phyloP scores from a whole-genome alignment of 352 stramenopile genomes.

The Pythium rhizo-oryzae region DNA sequence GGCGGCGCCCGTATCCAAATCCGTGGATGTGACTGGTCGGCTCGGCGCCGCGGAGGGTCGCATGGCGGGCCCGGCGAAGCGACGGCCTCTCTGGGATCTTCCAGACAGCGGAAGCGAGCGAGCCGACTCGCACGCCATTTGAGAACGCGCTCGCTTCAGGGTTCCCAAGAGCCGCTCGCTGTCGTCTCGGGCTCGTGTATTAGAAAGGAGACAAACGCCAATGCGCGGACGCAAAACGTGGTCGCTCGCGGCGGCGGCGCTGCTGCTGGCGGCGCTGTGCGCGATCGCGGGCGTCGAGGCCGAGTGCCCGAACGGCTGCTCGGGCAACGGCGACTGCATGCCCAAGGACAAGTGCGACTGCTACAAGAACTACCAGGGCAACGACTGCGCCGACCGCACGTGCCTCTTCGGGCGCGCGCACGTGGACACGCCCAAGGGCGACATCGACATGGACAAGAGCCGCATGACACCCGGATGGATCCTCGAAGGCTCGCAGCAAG shows the following conservation, averaged over 20 bases:
- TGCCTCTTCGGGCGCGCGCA: constrained; percentile 89
- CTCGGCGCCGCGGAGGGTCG: no score
- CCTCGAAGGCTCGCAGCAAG: constrained; percentile 73
- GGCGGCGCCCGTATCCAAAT: no score
- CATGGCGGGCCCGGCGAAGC: no score
- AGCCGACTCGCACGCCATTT: not conserved
- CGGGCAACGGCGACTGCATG: constrained; percentile 78
- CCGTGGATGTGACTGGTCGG: no score
- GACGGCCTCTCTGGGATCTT: no score
- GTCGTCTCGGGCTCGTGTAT: not conserved
- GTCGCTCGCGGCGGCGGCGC: constrained; percentile 3
- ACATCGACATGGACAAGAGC: constrained; percentile 89
- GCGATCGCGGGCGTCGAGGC: constrained; percentile 29
- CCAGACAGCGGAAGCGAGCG: no score
- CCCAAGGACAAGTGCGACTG: constrained; percentile 83
- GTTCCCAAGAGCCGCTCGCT: not conserved
- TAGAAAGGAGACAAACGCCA: not conserved
- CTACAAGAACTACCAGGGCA: constrained; percentile 86
- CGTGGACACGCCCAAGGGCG: constrained; percentile 92
- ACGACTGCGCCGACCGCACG: constrained; percentile 80
- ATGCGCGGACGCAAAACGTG: constrained; percentile 3
- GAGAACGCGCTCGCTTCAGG: constrained; percentile 1
- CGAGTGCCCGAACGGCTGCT: constrained; percentile 85
- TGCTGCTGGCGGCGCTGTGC: constrained; percentile 6
- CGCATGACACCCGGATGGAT: constrained; percentile 55